These are phyloP conservation scores for Leptographium galeiforme DNA, from an alignment of 2,329 filamentous ascomycete genomes.

Conservation along the genomic window DNA sequence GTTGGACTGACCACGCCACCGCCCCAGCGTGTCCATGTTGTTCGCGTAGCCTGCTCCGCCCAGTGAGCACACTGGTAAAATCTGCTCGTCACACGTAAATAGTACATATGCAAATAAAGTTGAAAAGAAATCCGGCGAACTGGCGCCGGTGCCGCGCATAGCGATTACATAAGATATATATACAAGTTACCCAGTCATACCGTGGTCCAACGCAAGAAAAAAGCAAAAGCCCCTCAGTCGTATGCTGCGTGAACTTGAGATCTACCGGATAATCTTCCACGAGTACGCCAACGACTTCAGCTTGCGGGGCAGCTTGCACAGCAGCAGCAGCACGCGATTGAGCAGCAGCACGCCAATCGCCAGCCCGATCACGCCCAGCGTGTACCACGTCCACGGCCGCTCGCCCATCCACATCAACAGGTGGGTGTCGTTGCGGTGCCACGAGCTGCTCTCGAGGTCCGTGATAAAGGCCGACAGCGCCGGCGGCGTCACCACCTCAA, in stretches of 20 bases:
- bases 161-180: neutral
- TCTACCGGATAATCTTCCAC: neutral
- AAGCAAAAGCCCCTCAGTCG: neutral
- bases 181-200: neutral
- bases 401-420: slow-evolving; percentile 34
- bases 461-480: slow-evolving; percentile 17
- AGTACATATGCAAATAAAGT: neutral
- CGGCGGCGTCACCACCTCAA: slow-evolving; percentile 19
- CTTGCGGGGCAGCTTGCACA: neutral
- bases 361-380: slow-evolving; percentile 15
- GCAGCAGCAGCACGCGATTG: slow-evolving; percentile 7
- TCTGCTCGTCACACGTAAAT: too few relatives aligned
- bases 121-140: neutral
- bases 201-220: neutral
- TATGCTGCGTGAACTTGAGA: neutral
- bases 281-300: neutral
- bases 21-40: neutral
- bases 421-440: slow-evolving; percentile 32
- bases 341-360: slow-evolving; percentile 11
- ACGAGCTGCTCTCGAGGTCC: slow-evolving; percentile 21
- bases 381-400: slow-evolving; percentile 20
- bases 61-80: too few relatives aligned
- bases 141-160: neutral
- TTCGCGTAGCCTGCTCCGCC: neutral
- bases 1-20: neutral